phyloP scores from a whole-genome alignment of 345 rosid species.

The Arabis hirsuta region DNA sequence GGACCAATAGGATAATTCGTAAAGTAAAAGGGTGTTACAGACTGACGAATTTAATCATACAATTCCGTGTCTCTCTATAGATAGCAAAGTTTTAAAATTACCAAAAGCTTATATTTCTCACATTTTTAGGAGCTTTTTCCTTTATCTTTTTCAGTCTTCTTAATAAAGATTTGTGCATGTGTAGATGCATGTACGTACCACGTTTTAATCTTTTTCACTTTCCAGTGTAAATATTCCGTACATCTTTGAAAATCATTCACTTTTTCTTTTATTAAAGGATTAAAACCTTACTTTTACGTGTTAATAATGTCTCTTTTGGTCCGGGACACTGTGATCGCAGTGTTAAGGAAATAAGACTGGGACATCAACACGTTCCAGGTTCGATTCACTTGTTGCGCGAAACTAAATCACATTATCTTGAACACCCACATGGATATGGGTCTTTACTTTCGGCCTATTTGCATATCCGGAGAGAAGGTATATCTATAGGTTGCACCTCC shows the following conservation, averaged over 20 bases:
- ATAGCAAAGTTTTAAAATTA: constrained; percentile 34
- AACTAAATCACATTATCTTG: no score
- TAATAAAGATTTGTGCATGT: constrained; percentile 43
- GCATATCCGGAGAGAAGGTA: no score
- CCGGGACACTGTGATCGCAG: no score
- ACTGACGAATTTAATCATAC: constrained; percentile 41
- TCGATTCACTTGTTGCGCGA: no score
- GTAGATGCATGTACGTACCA: constrained; percentile 43
- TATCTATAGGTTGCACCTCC: no score
- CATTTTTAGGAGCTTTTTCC: constrained; percentile 45
- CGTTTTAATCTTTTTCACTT: constrained; percentile 38
- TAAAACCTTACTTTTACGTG: constrained; percentile 9
- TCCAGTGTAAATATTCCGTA: constrained; percentile 42
- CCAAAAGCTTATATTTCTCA: constrained; percentile 41
- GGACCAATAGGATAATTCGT: constrained; percentile 38
- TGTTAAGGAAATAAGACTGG: no score
- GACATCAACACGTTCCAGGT: no score
- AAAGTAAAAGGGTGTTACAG: constrained; percentile 40
- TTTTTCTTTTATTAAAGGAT: background rate
- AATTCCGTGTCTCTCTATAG: constrained; percentile 45
- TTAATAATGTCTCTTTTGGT: background rate
- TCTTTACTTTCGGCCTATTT: no score
- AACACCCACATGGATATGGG: no score
- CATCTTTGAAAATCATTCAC: constrained; percentile 20
- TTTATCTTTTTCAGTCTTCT: constrained; percentile 41